These are phyloP conservation scores for Jatropha curcas DNA, from an alignment of 345 rosid species.

Conservation along the genomic window DNA sequence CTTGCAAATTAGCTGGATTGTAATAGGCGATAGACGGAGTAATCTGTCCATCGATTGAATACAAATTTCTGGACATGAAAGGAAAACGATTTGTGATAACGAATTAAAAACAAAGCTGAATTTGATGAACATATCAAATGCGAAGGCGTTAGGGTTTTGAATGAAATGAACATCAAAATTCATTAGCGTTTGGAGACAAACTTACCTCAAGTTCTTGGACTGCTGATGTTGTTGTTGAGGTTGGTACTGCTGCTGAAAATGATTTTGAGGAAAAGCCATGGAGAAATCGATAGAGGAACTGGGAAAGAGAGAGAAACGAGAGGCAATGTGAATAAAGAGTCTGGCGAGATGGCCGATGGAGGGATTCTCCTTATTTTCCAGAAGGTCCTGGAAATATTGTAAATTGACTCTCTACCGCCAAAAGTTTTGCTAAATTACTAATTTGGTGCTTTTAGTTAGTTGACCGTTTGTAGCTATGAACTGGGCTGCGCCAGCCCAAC, in stretches of 20 bases:
- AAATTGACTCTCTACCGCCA: neutral
- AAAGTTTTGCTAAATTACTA: neutral
- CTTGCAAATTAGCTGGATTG: slow-evolving; percentile 43
- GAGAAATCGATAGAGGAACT: neutral
- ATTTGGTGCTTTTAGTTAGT: neutral
- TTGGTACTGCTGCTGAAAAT: slow-evolving; percentile 45
- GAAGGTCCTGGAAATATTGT: neutral
- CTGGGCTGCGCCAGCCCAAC: neutral
- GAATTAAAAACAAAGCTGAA: neutral
- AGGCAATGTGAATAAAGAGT: neutral
- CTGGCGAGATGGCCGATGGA: slow-evolving; percentile 26
- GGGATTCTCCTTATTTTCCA: slow-evolving; percentile 25
- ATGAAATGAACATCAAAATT: neutral
- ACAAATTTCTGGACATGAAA: slow-evolving; percentile 39
- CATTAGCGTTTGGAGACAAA: neutral
- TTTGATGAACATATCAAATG: neutral
- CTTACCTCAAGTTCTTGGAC: slow-evolving; percentile 54
- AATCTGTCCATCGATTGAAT: slow-evolving; percentile 51
- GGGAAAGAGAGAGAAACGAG: slow-evolving; percentile 17
- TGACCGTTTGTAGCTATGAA: neutral
- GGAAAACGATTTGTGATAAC: neutral
- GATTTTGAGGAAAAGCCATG: slow-evolving; percentile 67
- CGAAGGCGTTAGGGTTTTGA: slow-evolving; percentile 27
- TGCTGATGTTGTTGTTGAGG: slow-evolving; percentile 43
- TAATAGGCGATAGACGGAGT: slow-evolving; percentile 45